Percentiles rank a stretch among this genome's conserved stretches.
Conservation (phyloP, 768 basidiomycete genomes). For the Hypsizygus marmoreus region DNA sequence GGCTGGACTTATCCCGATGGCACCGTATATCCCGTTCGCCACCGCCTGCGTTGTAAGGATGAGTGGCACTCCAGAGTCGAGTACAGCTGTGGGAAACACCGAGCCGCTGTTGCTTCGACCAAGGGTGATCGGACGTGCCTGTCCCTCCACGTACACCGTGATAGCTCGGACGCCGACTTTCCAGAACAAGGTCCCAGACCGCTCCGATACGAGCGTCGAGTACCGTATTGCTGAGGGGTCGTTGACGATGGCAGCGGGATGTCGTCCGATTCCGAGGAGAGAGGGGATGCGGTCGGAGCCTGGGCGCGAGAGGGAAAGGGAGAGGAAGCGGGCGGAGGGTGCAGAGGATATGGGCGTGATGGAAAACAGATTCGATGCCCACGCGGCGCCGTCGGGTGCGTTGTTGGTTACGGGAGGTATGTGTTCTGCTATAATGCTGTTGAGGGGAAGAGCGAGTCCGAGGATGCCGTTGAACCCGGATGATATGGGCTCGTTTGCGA, state of each 20-base stretch:
- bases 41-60: slow-evolving; percentile 63
- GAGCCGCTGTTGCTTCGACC: slow-evolving; percentile 40
- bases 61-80: slow-evolving; percentile 71
- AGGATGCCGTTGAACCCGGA: slow-evolving; percentile 65
- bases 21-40: slow-evolving; percentile 79
- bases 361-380: slow-evolving; percentile 72
- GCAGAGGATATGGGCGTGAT: slow-evolving; percentile 55
- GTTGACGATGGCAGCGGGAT: slow-evolving; percentile 58
- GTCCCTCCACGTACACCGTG: slow-evolving; percentile 58
- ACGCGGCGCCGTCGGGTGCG: slow-evolving; percentile 63
- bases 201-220: slow-evolving; percentile 42
- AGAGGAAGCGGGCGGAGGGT: slow-evolving; percentile 65
- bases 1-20: slow-evolving; percentile 60
- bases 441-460: slow-evolving; percentile 72
- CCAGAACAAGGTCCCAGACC: slow-evolving; percentile 58
- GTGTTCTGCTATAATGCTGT: slow-evolving; percentile 60
- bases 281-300: slow-evolving; percentile 59
- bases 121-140: slow-evolving; percentile 39
- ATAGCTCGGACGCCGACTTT: slow-evolving; percentile 58
- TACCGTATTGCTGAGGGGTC: slow-evolving; percentile 57
- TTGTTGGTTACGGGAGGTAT: slow-evolving; percentile 53
- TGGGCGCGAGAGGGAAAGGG: slow-evolving; percentile 68
- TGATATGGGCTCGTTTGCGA: slow-evolving; percentile 59
- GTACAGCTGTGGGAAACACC: slow-evolving; percentile 59
- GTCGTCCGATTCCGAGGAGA: slow-evolving; percentile 67